A percentile compares a stretch with the other conserved stretches of the same genome.
These are phyloP conservation scores for Ophiostoma montium DNA, from an alignment of 2,329 filamentous ascomycete genomes.

Conservation along the genomic window DNA sequence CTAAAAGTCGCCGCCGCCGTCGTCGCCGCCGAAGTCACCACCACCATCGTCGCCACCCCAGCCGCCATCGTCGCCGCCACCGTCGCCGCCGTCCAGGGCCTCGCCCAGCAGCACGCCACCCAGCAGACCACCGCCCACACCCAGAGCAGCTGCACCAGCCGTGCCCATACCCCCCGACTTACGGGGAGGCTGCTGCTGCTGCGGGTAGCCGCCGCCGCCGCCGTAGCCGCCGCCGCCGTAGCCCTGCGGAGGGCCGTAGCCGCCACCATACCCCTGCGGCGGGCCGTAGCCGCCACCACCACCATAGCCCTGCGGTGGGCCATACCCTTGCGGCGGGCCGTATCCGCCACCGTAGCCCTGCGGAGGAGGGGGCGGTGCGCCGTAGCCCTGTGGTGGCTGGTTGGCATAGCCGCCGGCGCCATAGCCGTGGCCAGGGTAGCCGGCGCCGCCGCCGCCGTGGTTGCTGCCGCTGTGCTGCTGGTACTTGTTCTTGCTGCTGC, in stretches of 20 bases:
- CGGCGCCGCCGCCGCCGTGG: neutral
- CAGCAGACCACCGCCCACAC: slow-evolving; percentile 66
- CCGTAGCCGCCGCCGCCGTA: slow-evolving; percentile 18
- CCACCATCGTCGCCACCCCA: slow-evolving; percentile 20
- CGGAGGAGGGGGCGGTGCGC: slow-evolving; percentile 18
- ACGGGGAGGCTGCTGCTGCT: slow-evolving; percentile 23
- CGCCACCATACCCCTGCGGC: slow-evolving; percentile 18
- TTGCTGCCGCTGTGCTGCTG: neutral
- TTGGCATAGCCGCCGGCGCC: slow-evolving; percentile 18
- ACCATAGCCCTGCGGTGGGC: slow-evolving; percentile 17
- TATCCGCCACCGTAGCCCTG: slow-evolving; percentile 20
- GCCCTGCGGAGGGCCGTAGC: slow-evolving; percentile 6
- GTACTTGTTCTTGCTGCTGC: slow-evolving; percentile 25
- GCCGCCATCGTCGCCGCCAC: slow-evolving; percentile 34
- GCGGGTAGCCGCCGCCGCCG: slow-evolving; percentile 8
- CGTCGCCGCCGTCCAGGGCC: slow-evolving; percentile 47
- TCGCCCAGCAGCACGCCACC: slow-evolving; percentile 61
- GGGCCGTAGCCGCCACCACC: slow-evolving; percentile 15
- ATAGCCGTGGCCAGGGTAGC: slow-evolving; percentile 18
- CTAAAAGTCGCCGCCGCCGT: neutral
- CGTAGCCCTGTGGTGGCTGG: slow-evolving; percentile 19
- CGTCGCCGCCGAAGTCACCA: slow-evolving; percentile 12
- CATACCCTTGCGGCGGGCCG: slow-evolving; percentile 20
- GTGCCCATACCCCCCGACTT: slow-evolving; percentile 42
- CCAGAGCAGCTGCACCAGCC: slow-evolving; percentile 60